Evolutionary conservation across 2,329 filamentous ascomycete species (phyloP), one percentile per base, ranked within the genome.

Genomic region (Lasiodiplodia sp.): DNA sequence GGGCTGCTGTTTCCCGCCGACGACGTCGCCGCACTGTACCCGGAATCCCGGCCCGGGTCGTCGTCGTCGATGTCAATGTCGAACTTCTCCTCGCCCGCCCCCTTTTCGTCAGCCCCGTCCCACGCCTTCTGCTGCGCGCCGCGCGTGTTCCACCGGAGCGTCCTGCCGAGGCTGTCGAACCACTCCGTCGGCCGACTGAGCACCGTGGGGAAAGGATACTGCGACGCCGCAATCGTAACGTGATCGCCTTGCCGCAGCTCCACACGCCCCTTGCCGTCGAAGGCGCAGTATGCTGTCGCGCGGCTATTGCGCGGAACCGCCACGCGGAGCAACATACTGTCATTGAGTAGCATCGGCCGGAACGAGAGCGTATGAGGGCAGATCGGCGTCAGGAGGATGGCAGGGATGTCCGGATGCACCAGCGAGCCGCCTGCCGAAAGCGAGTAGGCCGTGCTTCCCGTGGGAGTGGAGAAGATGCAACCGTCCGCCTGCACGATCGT

Each of bases 351-450:
- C 96, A 99, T 98, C 40, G 96, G 96, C 11, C 96, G 89, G 88
- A 99, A 99, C 16, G 93, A 97, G 18, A 99, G 86, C 0, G 95
- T 98, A 78, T 99, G 96, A 10, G 96, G 96, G 81, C 96, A 99
- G 80, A 99, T 98, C 23, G 96, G 96, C 0, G 96, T 99, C 67
- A 99, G 88, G 52, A 98, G 89, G 74, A 99, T 97, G 73, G 94
- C 96, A 16, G 96, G 96, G 70, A 99, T 97, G 77, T 97, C 95
- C 0, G 96, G 96, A 78, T 98, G 95, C 69, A 98, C 95, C 56
- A 99, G 90, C 25, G 94, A 96, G 74, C 96, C 96, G 70, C 96
- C 96, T 18, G 96, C 96, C 12, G 94, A 97, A 37, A 99, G 89
- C 2, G 94, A 97, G 80, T 99, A 99, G 37, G 96, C 96, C 3